Percentiles rank a stretch among this genome's conserved stretches.
These are phyloP conservation scores for Neurospora discreta DNA, from an alignment of 495 filamentous ascomycete species.

Conservation along the genomic window DNA sequence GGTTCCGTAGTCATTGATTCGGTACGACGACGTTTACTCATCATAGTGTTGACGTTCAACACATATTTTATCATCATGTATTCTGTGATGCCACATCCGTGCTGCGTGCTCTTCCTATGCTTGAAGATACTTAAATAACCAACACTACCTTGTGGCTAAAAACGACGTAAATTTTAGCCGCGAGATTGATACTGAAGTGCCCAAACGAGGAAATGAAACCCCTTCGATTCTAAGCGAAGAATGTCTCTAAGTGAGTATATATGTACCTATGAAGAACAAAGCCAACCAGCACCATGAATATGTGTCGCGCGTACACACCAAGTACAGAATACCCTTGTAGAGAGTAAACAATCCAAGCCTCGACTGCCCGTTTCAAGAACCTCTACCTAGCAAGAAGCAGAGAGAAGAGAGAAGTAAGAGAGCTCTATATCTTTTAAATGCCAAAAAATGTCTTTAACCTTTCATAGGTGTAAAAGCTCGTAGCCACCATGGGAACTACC, in stretches of 20 bases:
- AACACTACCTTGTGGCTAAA: not conserved
- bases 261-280: not conserved
- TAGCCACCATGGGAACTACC: constrained; percentile 81
- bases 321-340: not conserved
- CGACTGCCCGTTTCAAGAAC: not conserved
- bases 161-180: not conserved
- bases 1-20: not conserved
- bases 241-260: not conserved
- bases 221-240: not conserved
- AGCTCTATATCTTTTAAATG: constrained; percentile 40
- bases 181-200: not conserved
- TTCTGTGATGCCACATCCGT: not conserved
- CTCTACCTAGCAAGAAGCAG: constrained; percentile 2
- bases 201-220: not conserved
- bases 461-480: constrained; percentile 69
- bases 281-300: not conserved
- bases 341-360: not conserved
- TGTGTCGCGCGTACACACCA: not conserved
- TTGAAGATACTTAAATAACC: not conserved
- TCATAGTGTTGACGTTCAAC: not conserved
- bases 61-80: not conserved
- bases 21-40: not conserved
- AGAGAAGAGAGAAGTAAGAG: not conserved
- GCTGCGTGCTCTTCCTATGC: not conserved
- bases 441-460: constrained; percentile 62